These are phyloP conservation scores for Sporothrix inflata DNA, from an alignment of 2,329 filamentous ascomycete genomes.

Conservation along the genomic window DNA sequence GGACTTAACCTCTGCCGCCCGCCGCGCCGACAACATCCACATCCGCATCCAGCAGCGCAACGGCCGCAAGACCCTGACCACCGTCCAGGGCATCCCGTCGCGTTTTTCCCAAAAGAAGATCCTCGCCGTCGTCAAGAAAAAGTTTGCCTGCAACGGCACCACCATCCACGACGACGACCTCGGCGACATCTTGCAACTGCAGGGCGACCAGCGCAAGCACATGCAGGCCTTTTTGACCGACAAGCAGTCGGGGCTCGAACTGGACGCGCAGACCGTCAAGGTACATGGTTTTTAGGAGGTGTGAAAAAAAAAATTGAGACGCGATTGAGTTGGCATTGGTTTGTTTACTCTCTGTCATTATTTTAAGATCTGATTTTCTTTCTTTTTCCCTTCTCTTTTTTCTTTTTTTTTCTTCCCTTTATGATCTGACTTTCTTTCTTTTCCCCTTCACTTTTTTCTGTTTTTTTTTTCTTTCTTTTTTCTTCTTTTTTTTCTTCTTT, in stretches of 20 bases:
- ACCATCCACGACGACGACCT: conserved; percentile 95
- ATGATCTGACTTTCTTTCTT: not conserved
- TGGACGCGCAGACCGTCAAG: conserved; percentile 97
- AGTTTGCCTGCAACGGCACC: conserved; percentile 92
- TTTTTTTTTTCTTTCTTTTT: not conserved
- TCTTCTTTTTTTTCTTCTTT: not conserved
- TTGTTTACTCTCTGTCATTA: not conserved
- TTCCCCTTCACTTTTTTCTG: not conserved
- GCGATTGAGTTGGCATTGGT: not conserved
- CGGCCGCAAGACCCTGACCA: conserved; percentile 99
- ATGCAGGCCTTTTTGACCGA: conserved; percentile 96
- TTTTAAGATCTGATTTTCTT: not conserved
- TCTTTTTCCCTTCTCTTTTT: not conserved
- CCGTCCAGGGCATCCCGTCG: conserved; percentile 96
- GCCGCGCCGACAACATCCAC: conserved; percentile 97
- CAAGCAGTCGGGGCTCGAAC: conserved; percentile 90
- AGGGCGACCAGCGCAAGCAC: conserved; percentile 98
- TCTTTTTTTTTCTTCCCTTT: too few relatives aligned
- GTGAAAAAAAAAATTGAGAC: not conserved
- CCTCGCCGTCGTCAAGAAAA: conserved; percentile 99
- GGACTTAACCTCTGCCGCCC: conserved; percentile 72
- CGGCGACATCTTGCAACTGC: conserved; percentile 88
- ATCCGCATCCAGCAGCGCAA: conserved; percentile 99
- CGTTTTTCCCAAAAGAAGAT: conserved; percentile 99
- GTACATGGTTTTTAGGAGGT: conserved; percentile 69